phyloP scores from a whole-genome alignment of 768 basidiomycete genomes.

The Mycena kentingensis region DNA sequence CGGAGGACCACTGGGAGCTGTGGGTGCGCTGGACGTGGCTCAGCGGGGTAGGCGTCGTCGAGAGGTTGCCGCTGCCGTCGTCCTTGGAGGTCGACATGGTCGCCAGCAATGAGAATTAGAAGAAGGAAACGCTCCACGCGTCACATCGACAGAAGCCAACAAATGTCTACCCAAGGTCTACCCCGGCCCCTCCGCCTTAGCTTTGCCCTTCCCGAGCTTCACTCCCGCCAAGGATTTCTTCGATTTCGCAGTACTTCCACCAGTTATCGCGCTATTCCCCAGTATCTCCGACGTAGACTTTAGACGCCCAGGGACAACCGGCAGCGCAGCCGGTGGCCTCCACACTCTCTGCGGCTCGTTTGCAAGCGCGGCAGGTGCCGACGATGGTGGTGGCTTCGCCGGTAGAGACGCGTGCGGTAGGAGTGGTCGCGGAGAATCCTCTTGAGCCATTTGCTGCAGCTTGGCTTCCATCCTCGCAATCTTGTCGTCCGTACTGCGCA shows the following conservation, averaged over 20 bases:
- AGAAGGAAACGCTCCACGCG: background rate
- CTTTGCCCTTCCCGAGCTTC: constrained; percentile 41
- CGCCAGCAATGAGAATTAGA: constrained; percentile 4
- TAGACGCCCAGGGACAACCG: constrained; percentile 24
- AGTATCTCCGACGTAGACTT: constrained; percentile 12
- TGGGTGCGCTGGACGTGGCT: constrained; percentile 49
- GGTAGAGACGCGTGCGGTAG: constrained; percentile 43
- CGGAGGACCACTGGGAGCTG: constrained; percentile 59
- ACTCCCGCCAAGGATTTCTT: constrained; percentile 38
- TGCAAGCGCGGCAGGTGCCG: background rate
- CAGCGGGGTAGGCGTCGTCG: constrained; percentile 49
- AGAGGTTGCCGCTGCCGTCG: constrained; percentile 33
- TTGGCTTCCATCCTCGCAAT: constrained; percentile 98
- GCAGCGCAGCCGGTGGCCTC: constrained; percentile 10
- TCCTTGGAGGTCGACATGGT: constrained; percentile 35
- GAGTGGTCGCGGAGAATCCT: constrained; percentile 12
- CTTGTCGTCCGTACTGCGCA: constrained; percentile 74
- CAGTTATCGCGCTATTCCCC: background rate
- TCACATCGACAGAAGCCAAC: background rate
- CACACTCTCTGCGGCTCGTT: constrained; percentile 17
- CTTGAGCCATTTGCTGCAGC: constrained; percentile 68
- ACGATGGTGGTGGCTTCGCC: constrained; percentile 41
- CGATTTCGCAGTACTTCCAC: constrained; percentile 3
- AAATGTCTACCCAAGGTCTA: background rate
- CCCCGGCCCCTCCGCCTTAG: constrained; percentile 21